Conservation (phyloP, 805 yeast species). For the Kazachstania kunashirensis region DNA sequence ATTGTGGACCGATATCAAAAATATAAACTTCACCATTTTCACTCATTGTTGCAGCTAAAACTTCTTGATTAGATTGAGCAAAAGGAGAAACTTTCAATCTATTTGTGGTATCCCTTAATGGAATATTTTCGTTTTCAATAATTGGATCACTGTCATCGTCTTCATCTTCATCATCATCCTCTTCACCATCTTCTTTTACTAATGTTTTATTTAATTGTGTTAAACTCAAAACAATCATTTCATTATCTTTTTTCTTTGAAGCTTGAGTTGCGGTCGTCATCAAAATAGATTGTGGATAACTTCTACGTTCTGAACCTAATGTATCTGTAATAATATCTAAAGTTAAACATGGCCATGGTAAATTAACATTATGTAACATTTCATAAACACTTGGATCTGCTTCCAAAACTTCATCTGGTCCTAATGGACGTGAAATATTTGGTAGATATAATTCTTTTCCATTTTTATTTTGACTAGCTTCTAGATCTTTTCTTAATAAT, state of each 20-base stretch:
- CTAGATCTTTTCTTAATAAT: slow-evolving; percentile 31
- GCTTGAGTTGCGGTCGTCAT: slow-evolving; percentile 94
- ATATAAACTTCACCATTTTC: slow-evolving; percentile 86
- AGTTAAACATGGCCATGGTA: slow-evolving; percentile 96
- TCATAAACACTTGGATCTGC: slow-evolving; percentile 95
- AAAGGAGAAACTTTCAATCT: slow-evolving; percentile 79
- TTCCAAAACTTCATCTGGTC: slow-evolving; percentile 91
- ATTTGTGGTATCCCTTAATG: slow-evolving; percentile 77
- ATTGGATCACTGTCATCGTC: slow-evolving; percentile 72
- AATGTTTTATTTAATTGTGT: slow-evolving; percentile 76
- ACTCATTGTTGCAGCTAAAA: slow-evolving; percentile 75
- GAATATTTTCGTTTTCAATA: slow-evolving; percentile 72
- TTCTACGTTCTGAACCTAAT: slow-evolving; percentile 79
- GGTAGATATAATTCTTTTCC: slow-evolving; percentile 63
- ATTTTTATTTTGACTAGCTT: slow-evolving; percentile 28
- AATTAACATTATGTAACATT: slow-evolving; percentile 86
- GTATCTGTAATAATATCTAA: slow-evolving; percentile 81
- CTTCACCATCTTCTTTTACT: slow-evolving; percentile 72
- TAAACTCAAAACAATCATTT: slow-evolving; percentile 72
- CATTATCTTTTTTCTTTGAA: slow-evolving; percentile 74
- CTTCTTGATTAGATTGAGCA: slow-evolving; percentile 55
- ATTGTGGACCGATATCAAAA: slow-evolving; percentile 72
- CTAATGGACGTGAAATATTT: slow-evolving; percentile 78
- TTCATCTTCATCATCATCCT: slow-evolving; percentile 65
- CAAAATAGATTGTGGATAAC: slow-evolving; percentile 79